These are phyloP conservation scores for Furcasterigmium sp. DNA, from an alignment of 2,329 filamentous ascomycete species.

Conservation along the genomic window DNA sequence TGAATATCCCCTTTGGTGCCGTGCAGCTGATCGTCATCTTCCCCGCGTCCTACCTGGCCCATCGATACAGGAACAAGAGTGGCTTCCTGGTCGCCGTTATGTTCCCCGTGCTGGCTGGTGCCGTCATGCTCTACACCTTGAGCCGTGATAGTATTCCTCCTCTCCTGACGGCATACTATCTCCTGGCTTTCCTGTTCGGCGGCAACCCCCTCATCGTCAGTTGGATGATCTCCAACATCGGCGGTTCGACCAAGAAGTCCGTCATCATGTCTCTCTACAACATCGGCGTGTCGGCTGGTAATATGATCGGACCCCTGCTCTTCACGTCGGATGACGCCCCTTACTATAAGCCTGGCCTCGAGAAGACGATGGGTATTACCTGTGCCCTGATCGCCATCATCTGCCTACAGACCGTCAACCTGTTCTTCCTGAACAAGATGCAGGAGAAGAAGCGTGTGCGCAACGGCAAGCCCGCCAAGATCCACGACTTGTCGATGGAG, in stretches of 20 bases:
- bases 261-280: slow-evolving; percentile 60
- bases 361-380: slow-evolving; percentile 49
- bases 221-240: slow-evolving; percentile 67
- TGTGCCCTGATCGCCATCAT: slow-evolving; percentile 37
- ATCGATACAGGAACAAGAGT: slow-evolving; percentile 52
- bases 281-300: slow-evolving; percentile 55
- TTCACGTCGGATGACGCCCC: slow-evolving; percentile 55
- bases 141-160: slow-evolving; percentile 31
- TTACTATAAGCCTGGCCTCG: slow-evolving; percentile 51
- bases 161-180: slow-evolving; percentile 57
- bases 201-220: slow-evolving; percentile 61
- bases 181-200: slow-evolving; percentile 61
- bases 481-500: slow-evolving; percentile 56
- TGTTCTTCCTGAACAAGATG: slow-evolving; percentile 51
- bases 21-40: slow-evolving; percentile 57
- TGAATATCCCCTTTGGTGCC: slow-evolving; percentile 64
- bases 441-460: slow-evolving; percentile 49
- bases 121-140: slow-evolving; percentile 51
- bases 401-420: slow-evolving; percentile 46
- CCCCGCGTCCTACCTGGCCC: slow-evolving; percentile 51
- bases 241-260: slow-evolving; percentile 62
- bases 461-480: slow-evolving; percentile 55
- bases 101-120: slow-evolving; percentile 55
- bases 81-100: slow-evolving; percentile 47
- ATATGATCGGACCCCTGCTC: slow-evolving; percentile 62